Base-by-base conservation (phyloP, 176 grass and related monocot species). In the Luzula sylvatica region DNA sequence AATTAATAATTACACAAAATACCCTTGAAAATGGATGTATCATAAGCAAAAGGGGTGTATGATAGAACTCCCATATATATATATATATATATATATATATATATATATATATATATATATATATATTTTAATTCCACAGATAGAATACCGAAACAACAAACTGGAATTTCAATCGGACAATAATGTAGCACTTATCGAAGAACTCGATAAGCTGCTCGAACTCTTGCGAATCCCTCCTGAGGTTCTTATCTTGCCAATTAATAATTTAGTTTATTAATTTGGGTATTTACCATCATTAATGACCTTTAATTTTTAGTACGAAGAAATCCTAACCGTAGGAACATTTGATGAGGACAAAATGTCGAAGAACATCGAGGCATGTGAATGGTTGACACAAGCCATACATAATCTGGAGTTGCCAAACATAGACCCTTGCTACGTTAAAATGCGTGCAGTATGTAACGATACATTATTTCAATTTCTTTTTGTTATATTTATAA, bases 361-460 rank as follows among this genome's bases (percentile, higher is more conserved):
- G 90, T 54, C 75, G 39, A 82, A 82, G 53, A 96, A 96, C 50
- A 82, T 86, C 18, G 90, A 96, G 81, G 80, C 84, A 17, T 96
- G 90, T 73, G 90, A 96, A 52, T 96, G 90, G 90, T 79, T 96
- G 78, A 96, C 90, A 18, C 67, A 49, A 73, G 80, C 80, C 40
- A 82, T 96, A 55, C 67, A 65, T 47, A 87, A 96, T 54, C 70
- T 96, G 53, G 90, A 96, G 86, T 75, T 55, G 0, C 82, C 90
- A 8, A 88, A 73, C 60, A 27, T 96, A 48, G 80, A 96, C 50
- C 77, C 80, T 44, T 57, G 58, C 47, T 96, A 96, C 76, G 90
- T 61, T 28, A 96, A 58, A 82, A 27, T 96, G 46, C 74, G 84
- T 64, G 90, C 73, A 49, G 90, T 96, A 88, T 58, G 72, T 58